phyloP scores from a whole-genome alignment of 306 rosid genomes.

The Pyrus communis region DNA sequence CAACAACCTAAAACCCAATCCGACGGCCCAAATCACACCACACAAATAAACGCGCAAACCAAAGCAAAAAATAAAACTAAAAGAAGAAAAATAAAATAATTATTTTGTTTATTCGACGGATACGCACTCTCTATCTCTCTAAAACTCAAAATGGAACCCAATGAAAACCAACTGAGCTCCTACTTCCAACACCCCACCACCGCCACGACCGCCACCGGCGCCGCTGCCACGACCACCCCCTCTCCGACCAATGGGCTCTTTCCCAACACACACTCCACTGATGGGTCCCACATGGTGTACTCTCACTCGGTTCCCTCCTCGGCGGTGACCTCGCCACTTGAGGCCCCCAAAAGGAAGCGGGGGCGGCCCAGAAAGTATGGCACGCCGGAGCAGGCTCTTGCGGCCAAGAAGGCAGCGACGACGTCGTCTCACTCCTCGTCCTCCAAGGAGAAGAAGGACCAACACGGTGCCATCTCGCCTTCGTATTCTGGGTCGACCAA shows the following conservation, averaged over 20 bases:
- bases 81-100: slow-evolving; percentile 14
- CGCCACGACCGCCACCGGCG: slow-evolving; percentile 17
- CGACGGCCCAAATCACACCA: slow-evolving; percentile 14
- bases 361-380: slow-evolving; percentile 90
- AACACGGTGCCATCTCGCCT: slow-evolving; percentile 29
- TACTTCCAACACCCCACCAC: slow-evolving; percentile 48
- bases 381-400: slow-evolving; percentile 77
- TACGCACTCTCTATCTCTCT: slow-evolving; percentile 21
- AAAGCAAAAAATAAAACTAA: neutral
- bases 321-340: slow-evolving; percentile 49
- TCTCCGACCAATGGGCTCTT: slow-evolving; percentile 63
- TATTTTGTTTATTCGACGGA: slow-evolving; percentile 27
- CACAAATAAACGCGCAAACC: neutral
- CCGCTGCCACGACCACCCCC: slow-evolving; percentile 12
- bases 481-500: slow-evolving; percentile 41
- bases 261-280: slow-evolving; percentile 28
- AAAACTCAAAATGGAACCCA: slow-evolving; percentile 70
- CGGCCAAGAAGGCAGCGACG: slow-evolving; percentile 82
- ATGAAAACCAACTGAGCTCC: slow-evolving; percentile 78
- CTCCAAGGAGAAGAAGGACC: slow-evolving; percentile 42
- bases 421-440: slow-evolving; percentile 62
- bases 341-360: slow-evolving; percentile 69
- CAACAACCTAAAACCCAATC: slow-evolving; percentile 18
- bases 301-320: slow-evolving; percentile 73
- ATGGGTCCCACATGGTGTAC: slow-evolving; percentile 53